Evolutionary conservation across 78 protist species (phyloP).

Genomic region (Speleostelium caveatum): DNA sequence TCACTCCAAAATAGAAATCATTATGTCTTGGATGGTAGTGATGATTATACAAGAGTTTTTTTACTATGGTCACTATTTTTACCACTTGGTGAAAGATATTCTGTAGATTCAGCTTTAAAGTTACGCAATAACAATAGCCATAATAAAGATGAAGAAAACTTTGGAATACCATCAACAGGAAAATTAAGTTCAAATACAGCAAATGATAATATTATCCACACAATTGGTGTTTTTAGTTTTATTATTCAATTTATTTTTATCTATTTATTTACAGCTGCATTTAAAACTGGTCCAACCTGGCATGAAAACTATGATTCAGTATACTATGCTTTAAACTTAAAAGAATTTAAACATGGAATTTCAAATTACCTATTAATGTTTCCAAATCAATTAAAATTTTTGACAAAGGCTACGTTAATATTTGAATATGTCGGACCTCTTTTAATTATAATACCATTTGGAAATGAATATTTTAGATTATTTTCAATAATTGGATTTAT

Average conservation of each 20-base stretch:
- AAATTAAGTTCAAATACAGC: background rate
- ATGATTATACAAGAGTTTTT: slow-evolving; percentile 39
- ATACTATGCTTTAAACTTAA: slow-evolving; percentile 47
- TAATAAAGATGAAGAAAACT: background rate
- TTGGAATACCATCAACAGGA: too few relatives aligned
- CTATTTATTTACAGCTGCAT: slow-evolving; percentile 51
- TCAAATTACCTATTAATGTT: slow-evolving; percentile 11
- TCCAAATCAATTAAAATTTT: slow-evolving; percentile 33
- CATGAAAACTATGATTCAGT: slow-evolving; percentile 41
- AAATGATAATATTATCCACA: background rate
- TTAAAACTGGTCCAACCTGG: slow-evolving; percentile 52
- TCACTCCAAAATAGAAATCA: slow-evolving; percentile 68
- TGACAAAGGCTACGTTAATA: slow-evolving; percentile 38
- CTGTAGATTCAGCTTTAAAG: slow-evolving; percentile 33
- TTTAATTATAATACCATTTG: slow-evolving; percentile 33
- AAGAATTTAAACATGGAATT: slow-evolving; percentile 49
- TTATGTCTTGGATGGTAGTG: slow-evolving; percentile 56
- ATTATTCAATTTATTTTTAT: slow-evolving; percentile 26
- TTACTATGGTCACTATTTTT: slow-evolving; percentile 43
- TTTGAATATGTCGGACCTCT: slow-evolving; percentile 72
- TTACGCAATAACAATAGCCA: background rate
- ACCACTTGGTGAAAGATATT: slow-evolving; percentile 8
- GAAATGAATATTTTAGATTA: slow-evolving; percentile 15
- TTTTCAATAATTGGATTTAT: slow-evolving; percentile 62
- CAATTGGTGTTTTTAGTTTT: slow-evolving; percentile 16